Percentiles rank a stretch among this genome's conserved stretches.
Evolutionary conservation across 192 early-diverging fungal species (phyloP).

Genomic region (Linnemannia elongata): DNA sequence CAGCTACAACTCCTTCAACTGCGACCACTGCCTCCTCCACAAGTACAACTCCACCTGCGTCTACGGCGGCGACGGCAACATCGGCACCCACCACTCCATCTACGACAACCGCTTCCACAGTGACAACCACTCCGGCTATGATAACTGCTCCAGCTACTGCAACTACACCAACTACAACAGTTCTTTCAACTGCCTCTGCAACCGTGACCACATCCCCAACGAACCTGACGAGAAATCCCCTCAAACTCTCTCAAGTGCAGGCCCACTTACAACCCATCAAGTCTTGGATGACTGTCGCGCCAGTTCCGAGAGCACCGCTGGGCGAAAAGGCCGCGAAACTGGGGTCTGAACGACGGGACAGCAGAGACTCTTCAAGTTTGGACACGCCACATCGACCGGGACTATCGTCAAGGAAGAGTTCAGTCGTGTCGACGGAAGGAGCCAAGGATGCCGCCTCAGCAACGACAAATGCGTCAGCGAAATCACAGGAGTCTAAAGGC

Average conservation of each 20-base stretch:
- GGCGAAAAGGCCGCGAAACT: conserved; percentile 16
- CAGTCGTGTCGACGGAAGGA: conserved; percentile 12
- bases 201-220: neutral
- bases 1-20: neutral
- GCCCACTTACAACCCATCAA: conserved; percentile 41
- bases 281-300: conserved; percentile 49
- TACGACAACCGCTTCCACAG: neutral
- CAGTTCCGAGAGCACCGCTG: conserved; percentile 23
- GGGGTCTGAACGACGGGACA: conserved; percentile 26
- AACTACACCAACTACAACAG: neutral
- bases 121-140: neutral
- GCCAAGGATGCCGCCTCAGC: conserved; percentile 6
- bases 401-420: conserved; percentile 32
- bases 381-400: conserved; percentile 15
- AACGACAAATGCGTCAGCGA: neutral
- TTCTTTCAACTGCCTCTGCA: neutral
- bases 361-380: conserved; percentile 17
- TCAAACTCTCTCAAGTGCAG: conserved; percentile 43
- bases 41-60: neutral
- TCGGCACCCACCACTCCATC: neutral
- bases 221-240: conserved; percentile 19
- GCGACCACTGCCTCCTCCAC: neutral
- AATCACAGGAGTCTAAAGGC: neutral
- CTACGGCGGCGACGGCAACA: neutral
- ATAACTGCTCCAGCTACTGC: neutral